phyloP scores from a whole-genome alignment of 768 basidiomycete species.

The Lactarius tabidus region DNA sequence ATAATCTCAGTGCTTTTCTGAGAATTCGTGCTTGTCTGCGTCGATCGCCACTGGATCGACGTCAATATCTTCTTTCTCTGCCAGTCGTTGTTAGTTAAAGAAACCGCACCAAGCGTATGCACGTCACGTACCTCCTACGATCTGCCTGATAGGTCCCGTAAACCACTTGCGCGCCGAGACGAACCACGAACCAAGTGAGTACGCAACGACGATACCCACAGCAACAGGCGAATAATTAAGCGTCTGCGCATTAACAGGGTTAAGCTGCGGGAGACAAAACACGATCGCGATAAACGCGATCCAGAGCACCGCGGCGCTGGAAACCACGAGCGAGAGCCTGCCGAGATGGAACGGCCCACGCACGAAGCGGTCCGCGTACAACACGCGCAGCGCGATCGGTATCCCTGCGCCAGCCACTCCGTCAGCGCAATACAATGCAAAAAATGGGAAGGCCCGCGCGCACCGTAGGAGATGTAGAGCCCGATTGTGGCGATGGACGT shows the following conservation, averaged over 20 bases:
- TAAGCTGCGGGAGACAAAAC: constrained; percentile 68
- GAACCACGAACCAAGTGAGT: constrained; percentile 66
- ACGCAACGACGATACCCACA: constrained; percentile 64
- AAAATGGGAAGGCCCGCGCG: constrained; percentile 11
- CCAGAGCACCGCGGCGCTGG: constrained; percentile 57
- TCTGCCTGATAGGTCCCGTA: constrained; percentile 63
- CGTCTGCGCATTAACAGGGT: constrained; percentile 66
- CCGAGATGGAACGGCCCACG: constrained; percentile 74
- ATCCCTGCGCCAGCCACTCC: constrained; percentile 39
- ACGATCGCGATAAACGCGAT: constrained; percentile 68
- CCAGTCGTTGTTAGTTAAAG: too few relatives aligned
- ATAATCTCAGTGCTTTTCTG: neutral
- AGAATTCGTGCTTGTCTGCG: constrained; percentile 3
- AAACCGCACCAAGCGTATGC: too few relatives aligned
- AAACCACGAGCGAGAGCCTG: constrained; percentile 55
- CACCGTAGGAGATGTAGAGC: constrained; percentile 71
- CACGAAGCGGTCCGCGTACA: constrained; percentile 55
- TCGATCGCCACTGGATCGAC: constrained; percentile 36
- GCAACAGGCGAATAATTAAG: constrained; percentile 75
- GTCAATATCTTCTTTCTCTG: constrained; percentile 46
- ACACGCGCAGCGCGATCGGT: constrained; percentile 63
- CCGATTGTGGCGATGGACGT: constrained; percentile 69
- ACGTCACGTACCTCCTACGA: constrained; percentile 30
- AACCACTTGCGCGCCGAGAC: constrained; percentile 72
- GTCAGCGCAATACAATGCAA: too few relatives aligned